phyloP scores from a whole-genome alignment of 2,329 filamentous ascomycete species.

The Sarocladium oryzae region DNA sequence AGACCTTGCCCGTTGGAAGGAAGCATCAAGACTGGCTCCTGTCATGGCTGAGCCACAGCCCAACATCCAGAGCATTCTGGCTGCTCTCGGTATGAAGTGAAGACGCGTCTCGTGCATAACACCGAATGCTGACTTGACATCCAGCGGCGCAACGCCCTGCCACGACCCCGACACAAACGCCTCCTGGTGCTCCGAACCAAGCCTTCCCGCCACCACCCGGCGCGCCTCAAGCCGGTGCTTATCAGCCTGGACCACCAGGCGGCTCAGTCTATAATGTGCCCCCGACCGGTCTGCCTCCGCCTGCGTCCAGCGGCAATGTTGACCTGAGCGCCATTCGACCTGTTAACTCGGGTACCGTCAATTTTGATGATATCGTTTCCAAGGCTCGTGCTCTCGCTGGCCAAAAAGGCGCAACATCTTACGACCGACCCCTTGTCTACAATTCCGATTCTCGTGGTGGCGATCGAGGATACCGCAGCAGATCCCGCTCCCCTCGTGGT shows the following conservation, averaged over 20 bases:
- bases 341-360: slow-evolving; percentile 72
- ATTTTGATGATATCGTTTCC: slow-evolving; percentile 76
- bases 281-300: slow-evolving; percentile 54
- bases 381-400: slow-evolving; percentile 77
- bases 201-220: slow-evolving; percentile 33
- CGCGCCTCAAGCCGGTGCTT: slow-evolving; percentile 25
- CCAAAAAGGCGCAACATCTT: slow-evolving; percentile 64
- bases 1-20: not conserved
- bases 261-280: slow-evolving; percentile 30
- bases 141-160: slow-evolving; percentile 39
- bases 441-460: slow-evolving; percentile 26
- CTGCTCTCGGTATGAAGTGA: slow-evolving; percentile 37
- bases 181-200: slow-evolving; percentile 29
- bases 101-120: slow-evolving; percentile 10
- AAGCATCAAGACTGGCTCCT: not conserved
- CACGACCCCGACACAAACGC: slow-evolving; percentile 35
- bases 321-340: slow-evolving; percentile 77
- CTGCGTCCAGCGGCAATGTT: slow-evolving; percentile 66
- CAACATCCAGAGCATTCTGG: slow-evolving; percentile 41
- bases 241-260: slow-evolving; percentile 30
- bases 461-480: slow-evolving; percentile 54
- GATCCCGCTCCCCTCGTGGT: slow-evolving; percentile 70
- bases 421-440: slow-evolving; percentile 50
- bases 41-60: slow-evolving; percentile 32
- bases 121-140: slow-evolving; percentile 16